Evolutionary conservation across 192 early-diverging fungal genomes (phyloP).

Genomic region (Piromyces sp.): DNA sequence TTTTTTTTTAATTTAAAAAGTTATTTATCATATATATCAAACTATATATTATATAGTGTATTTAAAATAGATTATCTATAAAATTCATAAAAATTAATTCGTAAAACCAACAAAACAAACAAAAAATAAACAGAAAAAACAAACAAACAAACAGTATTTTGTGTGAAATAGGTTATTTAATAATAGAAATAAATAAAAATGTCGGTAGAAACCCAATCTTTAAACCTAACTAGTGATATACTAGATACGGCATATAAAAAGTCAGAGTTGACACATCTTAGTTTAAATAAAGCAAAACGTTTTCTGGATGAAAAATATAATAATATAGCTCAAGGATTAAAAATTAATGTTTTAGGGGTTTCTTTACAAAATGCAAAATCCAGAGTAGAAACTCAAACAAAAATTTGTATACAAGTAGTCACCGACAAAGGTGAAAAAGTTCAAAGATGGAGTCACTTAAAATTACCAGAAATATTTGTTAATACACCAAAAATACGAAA

Average conservation of each 20-base stretch:
- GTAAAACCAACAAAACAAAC: no score
- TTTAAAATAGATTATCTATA: no score
- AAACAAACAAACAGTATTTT: no score
- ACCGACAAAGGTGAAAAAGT: constrained; percentile 50
- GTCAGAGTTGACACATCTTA: not conserved
- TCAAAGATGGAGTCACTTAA: constrained; percentile 62
- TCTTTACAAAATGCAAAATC: constrained; percentile 34
- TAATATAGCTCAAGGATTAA: not conserved
- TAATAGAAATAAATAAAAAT: not conserved
- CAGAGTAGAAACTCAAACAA: constrained; percentile 88
- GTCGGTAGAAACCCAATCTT: not conserved
- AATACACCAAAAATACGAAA: constrained; percentile 31
- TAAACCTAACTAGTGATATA: not conserved
- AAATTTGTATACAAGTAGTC: constrained; percentile 68
- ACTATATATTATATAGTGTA: no score
- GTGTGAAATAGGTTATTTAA: no score
- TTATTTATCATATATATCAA: no score
- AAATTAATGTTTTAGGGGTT: not conserved
- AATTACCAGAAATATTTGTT: constrained; percentile 65
- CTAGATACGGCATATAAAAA: not conserved
- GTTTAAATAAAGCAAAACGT: not conserved
- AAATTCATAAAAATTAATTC: no score
- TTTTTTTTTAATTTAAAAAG: no score
- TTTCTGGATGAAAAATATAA: not conserved
- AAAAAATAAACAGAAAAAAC: no score